Evolutionary conservation across 768 basidiomycete genomes (phyloP).

Genomic region (Kockovaella imperatae): DNA sequence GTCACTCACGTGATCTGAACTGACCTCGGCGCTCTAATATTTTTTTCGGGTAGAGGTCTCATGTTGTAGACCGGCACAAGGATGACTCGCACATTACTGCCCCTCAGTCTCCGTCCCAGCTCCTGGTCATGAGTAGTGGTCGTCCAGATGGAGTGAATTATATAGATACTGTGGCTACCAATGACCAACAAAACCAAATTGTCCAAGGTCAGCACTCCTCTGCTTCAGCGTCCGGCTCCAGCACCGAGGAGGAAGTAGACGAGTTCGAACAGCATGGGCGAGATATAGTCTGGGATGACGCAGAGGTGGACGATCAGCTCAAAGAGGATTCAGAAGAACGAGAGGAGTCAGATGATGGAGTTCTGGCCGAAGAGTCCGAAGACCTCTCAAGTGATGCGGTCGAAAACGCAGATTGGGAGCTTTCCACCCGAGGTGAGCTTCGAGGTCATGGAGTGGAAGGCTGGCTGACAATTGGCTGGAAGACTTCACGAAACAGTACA

Average conservation of each 20-base stretch:
- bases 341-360: conserved; percentile 3
- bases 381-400: conserved; percentile 23
- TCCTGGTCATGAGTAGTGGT: no score
- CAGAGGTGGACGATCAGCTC: conserved; percentile 7
- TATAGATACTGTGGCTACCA: no score
- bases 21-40: no score
- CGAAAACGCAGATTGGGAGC: conserved; percentile 46
- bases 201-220: neutral
- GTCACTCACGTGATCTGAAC: no score
- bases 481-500: conserved; percentile 99
- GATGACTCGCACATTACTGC: no score
- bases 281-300: neutral
- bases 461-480: conserved; percentile 8
- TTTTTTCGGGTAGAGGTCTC: no score
- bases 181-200: no score
- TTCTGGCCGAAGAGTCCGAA: conserved; percentile 10
- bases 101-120: no score
- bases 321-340: conserved; percentile 14
- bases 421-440: conserved; percentile 44
- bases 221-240: conserved; percentile 14
- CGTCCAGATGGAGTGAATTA: neutral
- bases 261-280: conserved; percentile 1
- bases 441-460: neutral
- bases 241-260: conserved; percentile 20
- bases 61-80: no score